Evolutionary conservation across 106 monocot species (phyloP).

Genomic region (Gastrodia elata): DNA sequence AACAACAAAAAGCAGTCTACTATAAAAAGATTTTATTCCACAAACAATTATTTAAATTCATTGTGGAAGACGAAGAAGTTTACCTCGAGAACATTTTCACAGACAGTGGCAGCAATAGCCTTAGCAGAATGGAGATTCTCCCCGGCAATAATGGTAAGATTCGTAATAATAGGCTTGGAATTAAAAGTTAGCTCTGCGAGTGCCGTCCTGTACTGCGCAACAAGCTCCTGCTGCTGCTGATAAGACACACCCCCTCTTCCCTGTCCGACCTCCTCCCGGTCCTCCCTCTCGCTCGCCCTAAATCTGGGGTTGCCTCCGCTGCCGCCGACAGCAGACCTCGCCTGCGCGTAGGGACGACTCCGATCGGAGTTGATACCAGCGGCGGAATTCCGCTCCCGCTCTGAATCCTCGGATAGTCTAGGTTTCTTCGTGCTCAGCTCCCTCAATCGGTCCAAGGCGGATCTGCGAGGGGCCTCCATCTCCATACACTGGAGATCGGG

Average conservation of each 20-base stretch:
- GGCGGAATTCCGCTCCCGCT: neutral
- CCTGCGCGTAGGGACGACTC: neutral
- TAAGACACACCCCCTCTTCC: slow-evolving; percentile 5
- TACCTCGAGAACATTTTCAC: slow-evolving; percentile 85
- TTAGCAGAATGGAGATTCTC: slow-evolving; percentile 85
- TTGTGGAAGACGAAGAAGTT: neutral
- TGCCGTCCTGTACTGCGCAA: slow-evolving; percentile 72
- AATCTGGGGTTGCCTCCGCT: slow-evolving; percentile 6
- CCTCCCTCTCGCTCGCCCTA: slow-evolving; percentile 13
- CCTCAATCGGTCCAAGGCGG: slow-evolving; percentile 24
- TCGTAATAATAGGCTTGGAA: slow-evolving; percentile 96
- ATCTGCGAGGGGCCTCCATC: slow-evolving; percentile 47
- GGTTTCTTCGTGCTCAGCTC: slow-evolving; percentile 30
- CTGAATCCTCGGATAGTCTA: slow-evolving; percentile 16
- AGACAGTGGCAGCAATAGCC: slow-evolving; percentile 62
- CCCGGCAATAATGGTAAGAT: slow-evolving; percentile 94
- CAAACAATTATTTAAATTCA: neutral
- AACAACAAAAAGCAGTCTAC: neutral
- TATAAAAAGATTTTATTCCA: neutral
- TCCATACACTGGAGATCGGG: slow-evolving; percentile 17
- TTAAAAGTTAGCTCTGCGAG: slow-evolving; percentile 93
- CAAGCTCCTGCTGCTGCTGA: slow-evolving; percentile 62
- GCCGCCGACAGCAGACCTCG: neutral
- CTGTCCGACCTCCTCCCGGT: slow-evolving; percentile 12
- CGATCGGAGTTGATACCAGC: neutral